Conservation (phyloP, 306 rosid genomes). For the Datisca glomerata region DNA sequence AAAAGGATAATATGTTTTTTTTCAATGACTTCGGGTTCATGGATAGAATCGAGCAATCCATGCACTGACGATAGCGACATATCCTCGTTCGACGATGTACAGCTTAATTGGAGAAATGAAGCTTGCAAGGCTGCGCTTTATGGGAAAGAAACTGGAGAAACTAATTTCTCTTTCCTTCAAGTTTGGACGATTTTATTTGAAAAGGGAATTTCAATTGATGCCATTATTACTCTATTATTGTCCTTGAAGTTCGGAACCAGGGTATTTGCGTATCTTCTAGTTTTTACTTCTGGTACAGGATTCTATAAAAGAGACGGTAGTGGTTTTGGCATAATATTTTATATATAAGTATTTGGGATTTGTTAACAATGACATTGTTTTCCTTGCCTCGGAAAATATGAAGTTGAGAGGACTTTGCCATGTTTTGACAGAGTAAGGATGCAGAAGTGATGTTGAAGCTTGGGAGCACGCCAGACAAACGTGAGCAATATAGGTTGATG, state of each 20-base stretch:
- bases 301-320: background rate
- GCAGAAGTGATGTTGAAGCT: constrained; percentile 87
- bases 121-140: too few relatives aligned
- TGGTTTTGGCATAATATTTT: background rate
- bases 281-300: background rate
- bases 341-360: constrained; percentile 2
- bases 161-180: too few relatives aligned
- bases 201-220: too few relatives aligned
- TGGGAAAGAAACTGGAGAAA: too few relatives aligned
- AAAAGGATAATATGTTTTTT: background rate
- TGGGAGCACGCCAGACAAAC: constrained; percentile 91
- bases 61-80: too few relatives aligned
- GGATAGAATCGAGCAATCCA: background rate
- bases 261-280: background rate
- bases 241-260: too few relatives aligned
- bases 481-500: constrained; percentile 76
- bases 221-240: too few relatives aligned
- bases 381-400: constrained; percentile 2
- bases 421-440: constrained; percentile 75
- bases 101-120: too few relatives aligned
- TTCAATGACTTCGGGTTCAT: background rate
- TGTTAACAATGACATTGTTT: background rate
- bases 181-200: too few relatives aligned
- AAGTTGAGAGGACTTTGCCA: constrained; percentile 11
- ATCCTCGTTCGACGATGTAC: too few relatives aligned